These are phyloP conservation scores for Xerocomellus intermedius DNA, from an alignment of 768 basidiomycete genomes.

Conservation along the genomic window DNA sequence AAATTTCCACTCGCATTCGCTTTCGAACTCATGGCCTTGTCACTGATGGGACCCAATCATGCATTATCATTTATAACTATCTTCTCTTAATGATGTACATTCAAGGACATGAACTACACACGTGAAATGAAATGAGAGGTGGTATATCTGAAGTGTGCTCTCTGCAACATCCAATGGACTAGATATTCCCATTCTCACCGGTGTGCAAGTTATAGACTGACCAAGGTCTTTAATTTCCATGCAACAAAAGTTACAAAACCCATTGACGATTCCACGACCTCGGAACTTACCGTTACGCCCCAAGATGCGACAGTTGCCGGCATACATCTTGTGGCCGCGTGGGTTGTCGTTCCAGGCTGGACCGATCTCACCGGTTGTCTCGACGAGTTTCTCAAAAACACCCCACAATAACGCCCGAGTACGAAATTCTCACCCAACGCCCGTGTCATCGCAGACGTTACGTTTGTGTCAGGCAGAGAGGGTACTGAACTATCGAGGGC, in stretches of 20 bases:
- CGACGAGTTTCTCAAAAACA: background rate
- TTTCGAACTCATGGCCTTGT: conserved; percentile 21
- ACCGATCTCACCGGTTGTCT: background rate
- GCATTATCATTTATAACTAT: conserved; percentile 31
- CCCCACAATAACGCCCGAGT: background rate
- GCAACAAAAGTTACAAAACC: background rate
- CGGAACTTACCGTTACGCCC: background rate
- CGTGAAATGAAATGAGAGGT: background rate
- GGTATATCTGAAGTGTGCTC: background rate
- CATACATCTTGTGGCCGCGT: background rate
- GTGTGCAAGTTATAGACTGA: too few species aligned
- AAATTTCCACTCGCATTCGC: conserved; percentile 15
- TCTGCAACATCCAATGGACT: background rate
- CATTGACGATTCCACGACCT: background rate
- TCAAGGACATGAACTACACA: conserved; percentile 1
- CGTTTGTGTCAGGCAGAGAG: background rate
- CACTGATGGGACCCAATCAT: conserved; percentile 24
- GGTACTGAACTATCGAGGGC: background rate
- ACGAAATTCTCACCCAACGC: background rate
- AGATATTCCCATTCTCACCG: too few species aligned
- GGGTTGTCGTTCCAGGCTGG: background rate
- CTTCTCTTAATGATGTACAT: conserved; percentile 26
- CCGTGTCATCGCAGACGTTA: background rate
- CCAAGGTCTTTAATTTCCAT: too few species aligned
- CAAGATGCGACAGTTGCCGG: too few species aligned